Base-by-base conservation (phyloP, 345 rosid genomes). In the Moricandia arvensis region DNA sequence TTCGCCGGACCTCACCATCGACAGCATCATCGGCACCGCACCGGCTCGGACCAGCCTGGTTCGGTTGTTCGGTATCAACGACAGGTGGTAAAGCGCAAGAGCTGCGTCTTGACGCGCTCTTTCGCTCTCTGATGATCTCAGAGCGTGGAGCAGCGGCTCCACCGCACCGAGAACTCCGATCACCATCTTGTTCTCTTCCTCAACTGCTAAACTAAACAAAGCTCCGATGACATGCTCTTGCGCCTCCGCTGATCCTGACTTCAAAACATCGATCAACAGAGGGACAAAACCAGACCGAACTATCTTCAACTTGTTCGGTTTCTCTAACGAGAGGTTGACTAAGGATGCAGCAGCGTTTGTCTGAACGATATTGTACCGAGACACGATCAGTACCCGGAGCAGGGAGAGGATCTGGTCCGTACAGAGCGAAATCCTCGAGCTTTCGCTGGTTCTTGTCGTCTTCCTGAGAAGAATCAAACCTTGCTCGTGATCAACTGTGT, bases 141-240 rank as follows among this genome's bases (percentile, higher is more conserved):
- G 84, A 61, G 88, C 85, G 74, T 87, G 88, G 33, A 93, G 75
- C 1, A 93, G 80, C 8, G 97, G 93, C 73, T 86, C 93, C 60
- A 91, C 75, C 35, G 93, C 98, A 5, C 98, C 97, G 33, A 93
- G 75, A 8, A 87, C 97, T 18, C 93, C 97, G 6, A 91, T 89
- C 30, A 92, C 96, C 84, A 88, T 89, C 76, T 88, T 89, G 75
- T 87, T 93, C 70, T 88, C 87, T 34, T 91, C 92, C 17, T 93
- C 96, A 8, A 91, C 75, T n/a, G 97, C 87, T 59, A 93, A 79
- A 43, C 98, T 91, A 65, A 93, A 93, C 30, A 93, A 57, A n/a
- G 90, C 89, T 4, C 93, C 98, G 4, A 88, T 80, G 0, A 92
- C 98, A 73, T 91, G 98, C 21, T 89, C 91, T 64, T 86, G 91